These are phyloP conservation scores for Russula foetens DNA, from an alignment of 768 basidiomycete species.

Conservation along the genomic window DNA sequence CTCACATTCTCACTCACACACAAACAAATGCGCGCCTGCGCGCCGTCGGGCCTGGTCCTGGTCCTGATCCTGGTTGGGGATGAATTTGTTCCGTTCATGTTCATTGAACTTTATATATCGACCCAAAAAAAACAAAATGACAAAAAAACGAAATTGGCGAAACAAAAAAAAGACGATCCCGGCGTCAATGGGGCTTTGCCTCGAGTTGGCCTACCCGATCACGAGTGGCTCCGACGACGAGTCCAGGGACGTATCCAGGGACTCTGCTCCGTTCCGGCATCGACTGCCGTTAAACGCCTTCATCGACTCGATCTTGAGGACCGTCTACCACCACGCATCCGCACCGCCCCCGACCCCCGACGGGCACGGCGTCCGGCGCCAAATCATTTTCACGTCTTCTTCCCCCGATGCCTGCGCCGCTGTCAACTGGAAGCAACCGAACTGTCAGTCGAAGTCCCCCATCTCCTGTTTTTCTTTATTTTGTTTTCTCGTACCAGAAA, in stretches of 20 bases:
- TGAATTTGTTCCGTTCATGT: background rate
- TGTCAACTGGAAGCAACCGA: constrained; percentile 98
- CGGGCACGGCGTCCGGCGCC: constrained; percentile 50
- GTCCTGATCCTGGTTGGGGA: background rate
- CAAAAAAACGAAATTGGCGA: background rate
- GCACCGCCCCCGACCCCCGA: constrained; percentile 38
- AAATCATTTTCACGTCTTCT: constrained; percentile 89
- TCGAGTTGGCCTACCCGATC: constrained; percentile 78
- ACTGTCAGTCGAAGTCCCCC: constrained; percentile 57
- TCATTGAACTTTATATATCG: constrained; percentile 13
- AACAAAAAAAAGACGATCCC: constrained; percentile 48
- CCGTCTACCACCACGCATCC: constrained; percentile 67
- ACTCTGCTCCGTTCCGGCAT: constrained; percentile 37
- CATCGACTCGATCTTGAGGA: constrained; percentile 78
- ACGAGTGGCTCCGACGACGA: constrained; percentile 22
- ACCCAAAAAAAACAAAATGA: background rate
- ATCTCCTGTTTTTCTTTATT: background rate
- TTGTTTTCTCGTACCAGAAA: constrained; percentile 2
- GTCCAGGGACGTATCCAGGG: constrained; percentile 29
- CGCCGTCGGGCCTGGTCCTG: background rate
- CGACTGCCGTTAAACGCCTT: constrained; percentile 68
- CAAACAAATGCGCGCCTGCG: too few species aligned
- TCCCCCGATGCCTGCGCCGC: constrained; percentile 84
- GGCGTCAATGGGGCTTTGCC: constrained; percentile 57
- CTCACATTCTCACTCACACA: too few species aligned